Conservation (phyloP, 2,329 filamentous ascomycete genomes). For the Pseudogymnoascus sp. region DNA sequence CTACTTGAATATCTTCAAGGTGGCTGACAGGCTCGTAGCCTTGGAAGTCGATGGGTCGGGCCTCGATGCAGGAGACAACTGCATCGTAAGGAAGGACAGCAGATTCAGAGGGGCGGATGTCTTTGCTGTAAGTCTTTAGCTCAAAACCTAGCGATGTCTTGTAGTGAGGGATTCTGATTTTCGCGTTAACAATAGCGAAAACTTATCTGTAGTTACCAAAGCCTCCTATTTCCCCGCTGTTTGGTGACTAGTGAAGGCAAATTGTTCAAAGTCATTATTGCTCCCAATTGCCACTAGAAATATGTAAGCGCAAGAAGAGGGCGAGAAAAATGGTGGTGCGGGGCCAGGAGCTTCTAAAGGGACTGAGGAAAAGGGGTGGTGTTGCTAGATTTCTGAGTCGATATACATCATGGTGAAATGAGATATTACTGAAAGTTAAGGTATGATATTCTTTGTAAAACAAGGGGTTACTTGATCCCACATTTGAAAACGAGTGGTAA, state of each 20-base stretch:
- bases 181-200: neutral
- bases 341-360: neutral
- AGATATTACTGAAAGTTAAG: neutral
- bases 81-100: slow-evolving; percentile 28
- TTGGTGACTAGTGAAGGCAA: neutral
- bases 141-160: slow-evolving; percentile 39
- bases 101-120: slow-evolving; percentile 43
- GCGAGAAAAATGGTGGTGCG: neutral
- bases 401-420: neutral
- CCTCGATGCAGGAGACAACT: slow-evolving; percentile 48
- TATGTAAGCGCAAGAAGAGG: neutral
- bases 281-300: neutral
- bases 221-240: neutral
- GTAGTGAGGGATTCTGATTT: neutral
- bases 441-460: neutral
- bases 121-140: slow-evolving; percentile 36
- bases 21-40: slow-evolving; percentile 50
- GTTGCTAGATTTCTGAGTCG: neutral
- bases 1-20: slow-evolving; percentile 52
- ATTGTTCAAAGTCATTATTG: neutral
- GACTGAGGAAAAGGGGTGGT: neutral
- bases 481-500: neutral
- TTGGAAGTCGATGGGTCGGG: slow-evolving; percentile 48
- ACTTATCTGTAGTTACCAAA: neutral
- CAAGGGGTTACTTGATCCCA: neutral